A percentile compares a stretch with the other conserved stretches of the same genome.
These are phyloP conservation scores for Rhododendron williamsianum DNA, from an alignment of 148 eudicot species.

Conservation along the genomic window DNA sequence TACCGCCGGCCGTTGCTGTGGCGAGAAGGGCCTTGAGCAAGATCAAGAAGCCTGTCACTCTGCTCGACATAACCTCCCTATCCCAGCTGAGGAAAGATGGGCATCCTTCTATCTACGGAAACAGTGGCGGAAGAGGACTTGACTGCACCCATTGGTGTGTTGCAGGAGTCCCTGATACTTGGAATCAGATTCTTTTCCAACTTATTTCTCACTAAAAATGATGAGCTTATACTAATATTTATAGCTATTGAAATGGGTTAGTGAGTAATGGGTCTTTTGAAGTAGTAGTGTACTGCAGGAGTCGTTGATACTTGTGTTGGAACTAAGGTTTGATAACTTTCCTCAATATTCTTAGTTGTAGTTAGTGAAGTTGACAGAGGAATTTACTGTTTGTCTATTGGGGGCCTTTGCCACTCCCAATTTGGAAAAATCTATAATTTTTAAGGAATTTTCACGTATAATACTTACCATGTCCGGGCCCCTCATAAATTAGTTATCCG, in stretches of 20 bases:
- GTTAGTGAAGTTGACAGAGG: too few relatives aligned
- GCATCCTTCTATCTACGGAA: conserved; percentile 61
- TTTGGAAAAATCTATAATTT: too few relatives aligned
- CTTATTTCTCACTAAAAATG: conserved; percentile 18
- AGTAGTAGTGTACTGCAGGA: too few relatives aligned
- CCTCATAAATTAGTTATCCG: too few relatives aligned
- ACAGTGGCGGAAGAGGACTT: conserved; percentile 18
- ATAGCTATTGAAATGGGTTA: background rate
- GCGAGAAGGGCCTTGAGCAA: conserved; percentile 45
- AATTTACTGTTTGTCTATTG: too few relatives aligned
- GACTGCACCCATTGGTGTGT: conserved; percentile 95
- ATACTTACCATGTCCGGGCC: too few relatives aligned
- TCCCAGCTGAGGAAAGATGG: conserved; percentile 64
- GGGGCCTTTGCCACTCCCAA: too few relatives aligned
- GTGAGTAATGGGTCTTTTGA: too few relatives aligned
- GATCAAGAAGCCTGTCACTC: conserved; percentile 45
- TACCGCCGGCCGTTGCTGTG: conserved; percentile 35
- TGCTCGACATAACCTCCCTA: conserved; percentile 61
- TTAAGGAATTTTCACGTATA: too few relatives aligned
- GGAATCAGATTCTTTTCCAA: conserved; percentile 72
- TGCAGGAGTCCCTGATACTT: conserved; percentile 79
- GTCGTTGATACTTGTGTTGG: too few relatives aligned
- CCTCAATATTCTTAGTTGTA: too few relatives aligned
- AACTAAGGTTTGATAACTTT: too few relatives aligned
- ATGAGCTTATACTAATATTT: background rate